Evolutionary conservation across 352 stramenopile genomes (phyloP).

Genomic region (Pythium folliculosum): DNA sequence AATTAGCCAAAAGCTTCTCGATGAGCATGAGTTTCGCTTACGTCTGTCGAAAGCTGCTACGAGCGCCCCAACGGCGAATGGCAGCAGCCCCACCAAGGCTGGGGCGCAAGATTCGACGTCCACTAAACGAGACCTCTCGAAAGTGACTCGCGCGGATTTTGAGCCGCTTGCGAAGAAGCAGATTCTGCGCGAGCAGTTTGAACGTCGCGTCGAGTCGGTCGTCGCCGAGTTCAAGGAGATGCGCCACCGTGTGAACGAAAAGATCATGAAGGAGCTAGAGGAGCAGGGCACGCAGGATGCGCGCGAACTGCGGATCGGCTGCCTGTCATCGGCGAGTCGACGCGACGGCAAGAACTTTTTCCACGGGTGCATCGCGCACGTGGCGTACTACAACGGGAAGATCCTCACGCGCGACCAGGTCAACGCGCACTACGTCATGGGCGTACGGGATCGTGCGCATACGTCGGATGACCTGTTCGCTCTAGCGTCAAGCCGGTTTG

Average conservation of each 20-base stretch:
- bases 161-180: conserved; percentile 84
- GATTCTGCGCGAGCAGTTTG: conserved; percentile 70
- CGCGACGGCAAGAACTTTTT: conserved; percentile 87
- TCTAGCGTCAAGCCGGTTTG: conserved; percentile 70
- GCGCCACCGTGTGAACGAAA: conserved; percentile 65
- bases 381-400: conserved; percentile 79
- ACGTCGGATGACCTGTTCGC: conserved; percentile 81
- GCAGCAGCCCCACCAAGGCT: neutral
- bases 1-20: conserved; percentile 67
- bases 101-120: neutral
- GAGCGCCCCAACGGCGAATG: neutral
- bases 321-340: conserved; percentile 54
- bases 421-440: conserved; percentile 76
- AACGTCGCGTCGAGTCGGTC: conserved; percentile 52
- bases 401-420: conserved; percentile 67
- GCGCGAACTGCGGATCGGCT: conserved; percentile 75
- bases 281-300: conserved; percentile 58
- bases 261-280: conserved; percentile 69
- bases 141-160: conserved; percentile 69
- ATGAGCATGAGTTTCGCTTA: conserved; percentile 84
- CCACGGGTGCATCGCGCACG: conserved; percentile 76
- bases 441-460: conserved; percentile 52
- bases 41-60: conserved; percentile 50
- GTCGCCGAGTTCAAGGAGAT: conserved; percentile 73
- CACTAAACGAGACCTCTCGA: conserved; percentile 61